These are phyloP conservation scores for Termitomyces sp. DNA, from an alignment of 768 basidiomycete genomes.

Conservation along the genomic window DNA sequence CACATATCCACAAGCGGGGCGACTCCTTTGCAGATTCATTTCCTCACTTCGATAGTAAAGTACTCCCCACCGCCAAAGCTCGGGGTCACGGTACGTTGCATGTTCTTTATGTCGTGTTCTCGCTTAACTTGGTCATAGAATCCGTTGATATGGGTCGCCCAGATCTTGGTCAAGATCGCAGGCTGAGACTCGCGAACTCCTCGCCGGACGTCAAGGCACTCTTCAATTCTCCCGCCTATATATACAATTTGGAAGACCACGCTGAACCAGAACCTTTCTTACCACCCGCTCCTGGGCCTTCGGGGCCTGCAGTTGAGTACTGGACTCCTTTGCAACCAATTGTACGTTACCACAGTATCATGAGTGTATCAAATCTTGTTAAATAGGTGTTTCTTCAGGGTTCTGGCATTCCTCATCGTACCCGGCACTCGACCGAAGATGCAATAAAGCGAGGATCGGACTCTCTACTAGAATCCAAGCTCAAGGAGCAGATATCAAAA, in stretches of 20 bases:
- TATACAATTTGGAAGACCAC: slow-evolving; percentile 73
- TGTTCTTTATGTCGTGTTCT: background rate
- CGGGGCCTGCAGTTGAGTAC: slow-evolving; percentile 50
- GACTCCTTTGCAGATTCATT: slow-evolving; percentile 95
- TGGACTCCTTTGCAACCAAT: slow-evolving; percentile 77
- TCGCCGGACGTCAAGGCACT: slow-evolving; percentile 94
- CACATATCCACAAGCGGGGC: slow-evolving; percentile 78
- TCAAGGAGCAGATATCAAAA: slow-evolving; percentile 72
- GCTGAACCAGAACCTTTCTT: slow-evolving; percentile 62
- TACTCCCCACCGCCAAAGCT: slow-evolving; percentile 73
- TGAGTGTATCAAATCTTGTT: slow-evolving; percentile 6
- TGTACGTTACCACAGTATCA: slow-evolving; percentile 34
- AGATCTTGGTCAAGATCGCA: slow-evolving; percentile 65
- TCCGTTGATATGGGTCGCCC: slow-evolving; percentile 73
- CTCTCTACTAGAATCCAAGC: slow-evolving; percentile 76
- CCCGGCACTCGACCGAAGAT: slow-evolving; percentile 63
- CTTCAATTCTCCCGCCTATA: slow-evolving; percentile 83
- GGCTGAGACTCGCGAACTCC: slow-evolving; percentile 79
- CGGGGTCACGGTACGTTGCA: slow-evolving; percentile 49
- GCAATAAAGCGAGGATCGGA: slow-evolving; percentile 79
- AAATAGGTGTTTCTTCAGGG: slow-evolving; percentile 33
- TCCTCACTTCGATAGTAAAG: slow-evolving; percentile 94
- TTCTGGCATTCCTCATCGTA: slow-evolving; percentile 61
- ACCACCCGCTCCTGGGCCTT: slow-evolving; percentile 30
- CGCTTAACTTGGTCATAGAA: slow-evolving; percentile 34